Evolutionary conservation across 2,329 filamentous ascomycete genomes (phyloP).

Genomic region (Podosphaera aphanis): DNA sequence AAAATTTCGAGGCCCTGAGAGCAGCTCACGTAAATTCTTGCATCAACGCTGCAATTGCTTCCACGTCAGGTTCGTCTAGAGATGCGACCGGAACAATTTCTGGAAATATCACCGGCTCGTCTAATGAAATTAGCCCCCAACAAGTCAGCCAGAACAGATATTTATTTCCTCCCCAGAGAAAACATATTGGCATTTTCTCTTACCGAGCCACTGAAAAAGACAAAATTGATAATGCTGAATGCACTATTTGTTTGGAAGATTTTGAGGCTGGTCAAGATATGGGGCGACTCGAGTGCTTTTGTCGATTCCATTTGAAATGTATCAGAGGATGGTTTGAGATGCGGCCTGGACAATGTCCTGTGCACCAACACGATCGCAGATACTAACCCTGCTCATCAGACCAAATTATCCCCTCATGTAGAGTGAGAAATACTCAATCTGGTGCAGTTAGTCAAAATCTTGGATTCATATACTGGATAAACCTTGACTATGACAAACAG

Average conservation of each 20-base stretch:
- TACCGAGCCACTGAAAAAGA: constrained; percentile 45
- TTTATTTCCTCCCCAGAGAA: constrained; percentile 10
- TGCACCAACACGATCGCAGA: constrained; percentile 30
- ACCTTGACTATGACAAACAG: no score
- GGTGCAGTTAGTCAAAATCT: no score
- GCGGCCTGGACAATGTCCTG: constrained; percentile 38
- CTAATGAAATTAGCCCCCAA: neutral
- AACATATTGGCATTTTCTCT: constrained; percentile 36
- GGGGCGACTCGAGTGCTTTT: constrained; percentile 44
- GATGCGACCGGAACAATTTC: no score
- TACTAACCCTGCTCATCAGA: no score
- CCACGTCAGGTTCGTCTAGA: constrained; percentile 3
- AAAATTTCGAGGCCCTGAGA: constrained; percentile 29
- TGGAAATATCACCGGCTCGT: neutral
- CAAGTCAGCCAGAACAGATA: neutral
- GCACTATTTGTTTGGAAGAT: constrained; percentile 44
- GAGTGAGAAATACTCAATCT: no score
- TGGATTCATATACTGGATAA: no score
- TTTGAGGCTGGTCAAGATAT: constrained; percentile 37
- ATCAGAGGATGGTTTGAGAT: constrained; percentile 38
- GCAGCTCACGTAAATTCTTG: constrained; percentile 35
- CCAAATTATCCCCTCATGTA: neutral
- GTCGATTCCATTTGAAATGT: constrained; percentile 36
- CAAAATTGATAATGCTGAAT: constrained; percentile 42
- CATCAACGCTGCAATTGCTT: constrained; percentile 17